Evolutionary conservation across 169 alveolate species (phyloP), one percentile per base, ranked within the genome.

Genomic region (Plasmodium knowlesi): DNA sequence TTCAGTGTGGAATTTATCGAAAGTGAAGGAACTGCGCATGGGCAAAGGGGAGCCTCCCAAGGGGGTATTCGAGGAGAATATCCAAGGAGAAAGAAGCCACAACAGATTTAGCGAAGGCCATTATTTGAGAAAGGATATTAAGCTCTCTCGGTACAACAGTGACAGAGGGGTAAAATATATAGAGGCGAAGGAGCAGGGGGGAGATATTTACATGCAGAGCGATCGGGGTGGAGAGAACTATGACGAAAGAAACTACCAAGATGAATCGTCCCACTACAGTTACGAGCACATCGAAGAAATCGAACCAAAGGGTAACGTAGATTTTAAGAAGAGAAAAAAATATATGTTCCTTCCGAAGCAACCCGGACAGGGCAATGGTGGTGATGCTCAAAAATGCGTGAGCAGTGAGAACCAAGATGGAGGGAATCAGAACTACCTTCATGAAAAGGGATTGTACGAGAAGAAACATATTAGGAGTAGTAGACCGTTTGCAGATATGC

Each of bases 91-190:
- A 5, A 53, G 41, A 74, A 73, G 67, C 28, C 32, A 73, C 25
- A 84, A 34, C 50, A 34, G 93, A 86, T 67, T 86, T 54, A 86
- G 93, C 80, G 93, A 86, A 76, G 93, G 93, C 5, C 5, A 37
- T 32, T 32, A 16, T 70, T 78, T 86, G 43, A 86, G 80, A 32
- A 53, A 57, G 28, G 19, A 86, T 5, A 67, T 76, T 14, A 53
- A 76, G 10, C 0, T 67, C 16, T n/a, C 83, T 32, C 54, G 93
- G 30, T 86, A 74, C 28, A 86, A 86, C 34, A 86, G 93, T 12
- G 93, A 86, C 30, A 86, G 80, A 30, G 32, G 46, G 16, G 79
- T 67, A 22, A 57, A 41, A 53, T 86, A 86, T 50, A 43, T 53
- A 30, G 72, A 86, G 22, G 57, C 22, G 43, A 57, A 76, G 54